phyloP scores from a whole-genome alignment of 192 early-diverging fungal species.

The Coemansia sp. region DNA sequence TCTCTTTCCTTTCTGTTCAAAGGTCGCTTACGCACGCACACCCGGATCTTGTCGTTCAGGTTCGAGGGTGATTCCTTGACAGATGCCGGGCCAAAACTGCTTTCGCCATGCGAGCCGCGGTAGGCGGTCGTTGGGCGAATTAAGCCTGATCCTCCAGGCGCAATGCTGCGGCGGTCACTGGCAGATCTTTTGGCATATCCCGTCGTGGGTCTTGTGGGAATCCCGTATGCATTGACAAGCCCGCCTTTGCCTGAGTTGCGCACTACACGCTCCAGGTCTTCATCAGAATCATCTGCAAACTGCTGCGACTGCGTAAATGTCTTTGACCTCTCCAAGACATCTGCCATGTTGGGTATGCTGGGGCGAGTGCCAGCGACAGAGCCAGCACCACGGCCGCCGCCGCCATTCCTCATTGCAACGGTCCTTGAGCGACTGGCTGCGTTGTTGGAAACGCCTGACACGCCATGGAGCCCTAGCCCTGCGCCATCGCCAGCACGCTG shows the following conservation, averaged over 20 bases:
- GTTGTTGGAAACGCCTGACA: not conserved
- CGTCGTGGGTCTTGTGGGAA: conserved; percentile 33
- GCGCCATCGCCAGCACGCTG: conserved; percentile 13
- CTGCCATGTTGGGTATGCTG: conserved; percentile 23
- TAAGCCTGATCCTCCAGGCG: conserved; percentile 1
- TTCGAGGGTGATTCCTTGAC: conserved; percentile 28
- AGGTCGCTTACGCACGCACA: conserved; percentile 95
- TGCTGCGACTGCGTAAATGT: conserved; percentile 25
- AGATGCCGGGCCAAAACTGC: conserved; percentile 15
- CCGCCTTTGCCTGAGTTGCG: conserved; percentile 35
- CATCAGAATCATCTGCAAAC: conserved; percentile 29
- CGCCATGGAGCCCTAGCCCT: conserved; percentile 3
- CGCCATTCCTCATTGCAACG: conserved; percentile 15
- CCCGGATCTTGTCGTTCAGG: conserved; percentile 81
- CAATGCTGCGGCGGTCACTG: conserved; percentile 41
- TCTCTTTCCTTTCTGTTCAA: conserved; percentile 85
- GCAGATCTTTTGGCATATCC: conserved; percentile 26
- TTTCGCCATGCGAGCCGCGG: conserved; percentile 18
- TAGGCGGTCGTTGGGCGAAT: conserved; percentile 23
- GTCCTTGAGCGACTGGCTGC: conserved; percentile 10
- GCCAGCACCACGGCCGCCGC: conserved; percentile 7
- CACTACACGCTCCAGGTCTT: conserved; percentile 50
- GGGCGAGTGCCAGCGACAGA: conserved; percentile 22
- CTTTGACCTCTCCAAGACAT: conserved; percentile 39
- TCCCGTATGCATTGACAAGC: conserved; percentile 47